A percentile compares a stretch with the other conserved stretches of the same genome.
Evolutionary conservation across 2,329 filamentous ascomycete genomes (phyloP).

Genomic region (Trichoderma lentiforme): DNA sequence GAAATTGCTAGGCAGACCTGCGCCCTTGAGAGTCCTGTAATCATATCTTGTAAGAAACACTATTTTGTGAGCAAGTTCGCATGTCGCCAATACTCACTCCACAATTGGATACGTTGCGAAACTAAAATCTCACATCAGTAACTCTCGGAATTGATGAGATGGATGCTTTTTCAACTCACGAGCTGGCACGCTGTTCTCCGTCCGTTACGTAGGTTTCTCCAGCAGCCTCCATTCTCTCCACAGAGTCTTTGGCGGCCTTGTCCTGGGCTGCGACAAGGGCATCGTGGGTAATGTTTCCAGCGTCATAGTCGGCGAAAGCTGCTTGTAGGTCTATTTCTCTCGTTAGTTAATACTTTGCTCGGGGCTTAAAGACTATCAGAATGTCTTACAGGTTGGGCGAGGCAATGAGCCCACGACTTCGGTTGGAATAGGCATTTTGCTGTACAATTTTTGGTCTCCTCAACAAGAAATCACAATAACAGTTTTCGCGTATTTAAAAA

Average conservation of each 20-base stretch:
- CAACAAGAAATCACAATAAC: too few relatives aligned
- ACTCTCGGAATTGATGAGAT: background rate
- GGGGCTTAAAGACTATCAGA: background rate
- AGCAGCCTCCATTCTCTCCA: constrained; percentile 15
- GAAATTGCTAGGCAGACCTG: constrained; percentile 12
- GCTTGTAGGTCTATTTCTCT: constrained; percentile 15
- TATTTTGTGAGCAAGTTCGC: background rate
- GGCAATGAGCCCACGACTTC: constrained; percentile 16
- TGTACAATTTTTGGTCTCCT: too few relatives aligned
- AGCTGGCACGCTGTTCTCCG: constrained; percentile 19
- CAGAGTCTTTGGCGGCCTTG: constrained; percentile 15
- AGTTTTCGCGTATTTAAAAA: background rate
- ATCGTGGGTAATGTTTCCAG: constrained; percentile 13
- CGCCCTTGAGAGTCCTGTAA: constrained; percentile 17
- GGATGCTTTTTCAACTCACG: background rate
- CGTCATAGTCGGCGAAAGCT: constrained; percentile 16
- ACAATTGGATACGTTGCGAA: constrained; percentile 19
- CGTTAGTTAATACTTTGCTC: background rate
- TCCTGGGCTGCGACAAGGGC: constrained; percentile 11
- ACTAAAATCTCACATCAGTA: background rate
- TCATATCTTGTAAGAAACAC: background rate
- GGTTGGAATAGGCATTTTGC: constrained; percentile 14
- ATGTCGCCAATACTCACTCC: constrained; percentile 5
- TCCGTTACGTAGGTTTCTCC: constrained; percentile 17
- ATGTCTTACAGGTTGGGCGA: constrained; percentile 9